Percentiles rank a stretch among this genome's conserved stretches.
These are phyloP conservation scores for Diplodia scrobiculata DNA, from an alignment of 2,329 filamentous ascomycete species.

Conservation along the genomic window DNA sequence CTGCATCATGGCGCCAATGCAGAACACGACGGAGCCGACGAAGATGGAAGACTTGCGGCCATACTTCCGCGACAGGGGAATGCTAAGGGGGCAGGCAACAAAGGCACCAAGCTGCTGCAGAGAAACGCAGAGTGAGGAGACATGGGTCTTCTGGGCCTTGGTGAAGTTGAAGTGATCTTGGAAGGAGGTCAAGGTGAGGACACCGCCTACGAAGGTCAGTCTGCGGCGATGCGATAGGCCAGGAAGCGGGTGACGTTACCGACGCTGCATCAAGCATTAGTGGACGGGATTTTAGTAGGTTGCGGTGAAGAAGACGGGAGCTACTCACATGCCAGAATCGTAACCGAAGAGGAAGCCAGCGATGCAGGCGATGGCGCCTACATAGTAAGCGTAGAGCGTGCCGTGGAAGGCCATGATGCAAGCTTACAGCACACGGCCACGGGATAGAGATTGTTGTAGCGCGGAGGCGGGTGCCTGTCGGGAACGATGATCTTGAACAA, in stretches of 20 bases:
- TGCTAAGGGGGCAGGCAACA: slow-evolving; percentile 55
- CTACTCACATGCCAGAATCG: slow-evolving; percentile 42
- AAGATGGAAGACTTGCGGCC: slow-evolving; percentile 53
- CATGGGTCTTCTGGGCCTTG: slow-evolving; percentile 44
- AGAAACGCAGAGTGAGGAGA: slow-evolving; percentile 53
- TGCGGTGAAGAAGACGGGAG: background rate
- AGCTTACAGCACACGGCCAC: background rate
- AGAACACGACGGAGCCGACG: slow-evolving; percentile 49
- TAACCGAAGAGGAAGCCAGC: slow-evolving; percentile 55
- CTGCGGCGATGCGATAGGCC: slow-evolving; percentile 30
- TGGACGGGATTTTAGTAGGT: background rate
- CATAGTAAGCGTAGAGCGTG: slow-evolving; percentile 54
- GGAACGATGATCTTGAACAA: background rate
- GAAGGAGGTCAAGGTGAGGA: slow-evolving; percentile 51
- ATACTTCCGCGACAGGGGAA: slow-evolving; percentile 51
- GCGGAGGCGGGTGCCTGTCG: background rate
- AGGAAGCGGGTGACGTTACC: slow-evolving; percentile 37
- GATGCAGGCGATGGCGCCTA: slow-evolving; percentile 56
- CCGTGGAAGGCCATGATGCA: slow-evolving; percentile 36
- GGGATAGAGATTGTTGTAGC: slow-evolving; percentile 23
- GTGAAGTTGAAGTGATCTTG: slow-evolving; percentile 49
- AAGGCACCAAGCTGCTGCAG: slow-evolving; percentile 58
- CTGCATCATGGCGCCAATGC: slow-evolving; percentile 50
- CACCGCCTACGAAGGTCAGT: slow-evolving; percentile 42
- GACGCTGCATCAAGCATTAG: slow-evolving; percentile 42